phyloP scores from a whole-genome alignment of 225 moss, liverwort and hornwort genomes.

The Ulota crispa region DNA sequence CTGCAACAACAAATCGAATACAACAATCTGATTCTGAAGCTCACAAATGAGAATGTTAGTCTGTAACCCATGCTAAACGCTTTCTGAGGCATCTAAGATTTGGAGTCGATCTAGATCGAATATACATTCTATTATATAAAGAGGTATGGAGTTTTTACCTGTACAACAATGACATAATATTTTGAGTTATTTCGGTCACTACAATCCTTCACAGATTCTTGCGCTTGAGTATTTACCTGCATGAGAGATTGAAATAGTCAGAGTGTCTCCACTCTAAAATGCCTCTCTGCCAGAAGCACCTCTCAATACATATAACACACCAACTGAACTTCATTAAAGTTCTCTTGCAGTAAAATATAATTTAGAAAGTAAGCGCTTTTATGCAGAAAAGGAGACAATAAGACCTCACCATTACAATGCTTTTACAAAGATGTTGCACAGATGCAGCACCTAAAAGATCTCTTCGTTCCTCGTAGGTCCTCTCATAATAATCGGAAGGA shows the following conservation, averaged over 20 bases:
- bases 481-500: constrained; percentile 72
- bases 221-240: constrained; percentile 92
- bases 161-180: constrained; percentile 81
- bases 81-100: background rate
- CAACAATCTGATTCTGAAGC: background rate
- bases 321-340: background rate
- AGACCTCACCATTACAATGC: constrained; percentile 86
- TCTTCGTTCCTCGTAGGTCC: constrained; percentile 74
- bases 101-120: background rate
- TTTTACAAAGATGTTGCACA: constrained; percentile 92
- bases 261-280: background rate
- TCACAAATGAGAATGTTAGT: background rate
- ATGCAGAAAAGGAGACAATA: background rate
- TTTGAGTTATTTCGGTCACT: constrained; percentile 81
- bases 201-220: constrained; percentile 81
- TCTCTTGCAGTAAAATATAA: background rate
- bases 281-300: background rate
- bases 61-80: background rate
- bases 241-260: constrained; percentile 17
- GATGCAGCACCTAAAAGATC: constrained; percentile 83
- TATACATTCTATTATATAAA: background rate
- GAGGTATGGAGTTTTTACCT: constrained; percentile 39
- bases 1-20: background rate
- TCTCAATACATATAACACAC: background rate
- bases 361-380: background rate